A percentile compares a stretch with the other conserved stretches of the same genome.
These are phyloP conservation scores for Aristolochia californica DNA, from an alignment of 164 flowering plant species.

Conservation along the genomic window DNA sequence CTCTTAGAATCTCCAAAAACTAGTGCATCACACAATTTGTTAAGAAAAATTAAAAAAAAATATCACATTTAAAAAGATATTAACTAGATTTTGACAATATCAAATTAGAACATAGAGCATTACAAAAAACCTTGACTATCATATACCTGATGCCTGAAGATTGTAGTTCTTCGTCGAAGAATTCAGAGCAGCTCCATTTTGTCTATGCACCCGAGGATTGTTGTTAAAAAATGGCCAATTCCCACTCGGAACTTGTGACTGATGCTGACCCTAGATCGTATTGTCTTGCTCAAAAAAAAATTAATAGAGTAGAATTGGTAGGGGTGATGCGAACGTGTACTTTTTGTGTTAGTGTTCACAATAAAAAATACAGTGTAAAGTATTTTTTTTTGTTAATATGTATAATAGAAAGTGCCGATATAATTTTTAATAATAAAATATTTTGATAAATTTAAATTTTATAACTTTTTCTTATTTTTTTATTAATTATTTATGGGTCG, in stretches of 20 bases:
- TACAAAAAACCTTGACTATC: background rate
- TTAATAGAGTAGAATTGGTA: too few species aligned
- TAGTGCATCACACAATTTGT: background rate
- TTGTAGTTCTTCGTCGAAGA: slow-evolving; percentile 30
- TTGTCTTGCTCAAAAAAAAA: slow-evolving; percentile 74
- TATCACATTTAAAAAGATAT: too few species aligned
- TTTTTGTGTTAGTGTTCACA: too few species aligned
- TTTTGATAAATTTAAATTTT: too few species aligned
- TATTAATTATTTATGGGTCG: too few species aligned
- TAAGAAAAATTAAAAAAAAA: background rate
- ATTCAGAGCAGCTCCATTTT: slow-evolving; percentile 24
- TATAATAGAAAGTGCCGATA: too few species aligned
- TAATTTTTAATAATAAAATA: too few species aligned
- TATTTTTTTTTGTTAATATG: too few species aligned
- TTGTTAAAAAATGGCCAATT: slow-evolving; percentile 40
- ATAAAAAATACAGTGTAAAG: too few species aligned
- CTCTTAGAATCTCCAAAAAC: slow-evolving; percentile 30
- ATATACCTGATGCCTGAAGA: slow-evolving; percentile 44
- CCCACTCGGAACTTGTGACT: slow-evolving; percentile 38
- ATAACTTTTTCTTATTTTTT: too few species aligned
- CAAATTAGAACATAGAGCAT: background rate
- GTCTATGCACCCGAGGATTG: slow-evolving; percentile 47
- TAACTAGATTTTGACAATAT: background rate
- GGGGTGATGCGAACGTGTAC: too few species aligned
- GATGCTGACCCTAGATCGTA: slow-evolving; percentile 39